phyloP scores from a whole-genome alignment of 257 asterid genomes.

The Galeopsis tetrahit region DNA sequence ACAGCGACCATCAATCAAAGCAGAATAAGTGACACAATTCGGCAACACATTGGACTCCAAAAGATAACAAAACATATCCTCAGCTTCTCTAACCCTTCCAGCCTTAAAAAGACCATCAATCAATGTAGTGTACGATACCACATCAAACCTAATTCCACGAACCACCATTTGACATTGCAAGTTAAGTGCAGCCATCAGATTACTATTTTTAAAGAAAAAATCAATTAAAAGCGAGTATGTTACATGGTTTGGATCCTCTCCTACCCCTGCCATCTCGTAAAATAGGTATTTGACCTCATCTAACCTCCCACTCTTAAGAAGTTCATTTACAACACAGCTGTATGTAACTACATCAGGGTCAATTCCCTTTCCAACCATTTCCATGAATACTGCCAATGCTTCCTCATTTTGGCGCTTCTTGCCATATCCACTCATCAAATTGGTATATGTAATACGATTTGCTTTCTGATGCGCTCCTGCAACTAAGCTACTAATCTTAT shows the following conservation, averaged over 20 bases:
- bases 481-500: slow-evolving; percentile 30
- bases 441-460: slow-evolving; percentile 59
- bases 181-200: slow-evolving; percentile 60
- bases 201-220: slow-evolving; percentile 54
- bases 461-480: slow-evolving; percentile 40
- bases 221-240: slow-evolving; percentile 70
- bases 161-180: slow-evolving; percentile 84
- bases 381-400: slow-evolving; percentile 55
- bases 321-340: slow-evolving; percentile 61
- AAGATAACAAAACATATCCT: slow-evolving; percentile 54
- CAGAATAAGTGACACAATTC: slow-evolving; percentile 65
- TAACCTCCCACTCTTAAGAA: slow-evolving; percentile 63
- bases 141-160: slow-evolving; percentile 75
- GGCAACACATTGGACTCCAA: slow-evolving; percentile 55
- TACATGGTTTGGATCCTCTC: slow-evolving; percentile 75
- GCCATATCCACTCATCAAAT: slow-evolving; percentile 51
- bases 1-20: slow-evolving; percentile 67
- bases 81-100: slow-evolving; percentile 71
- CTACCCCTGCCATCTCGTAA: slow-evolving; percentile 59
- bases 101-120: slow-evolving; percentile 80
- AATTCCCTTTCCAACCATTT: slow-evolving; percentile 65
- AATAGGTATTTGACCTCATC: slow-evolving; percentile 63
- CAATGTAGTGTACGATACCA: slow-evolving; percentile 66
- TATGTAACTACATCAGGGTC: slow-evolving; percentile 75
- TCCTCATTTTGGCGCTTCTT: slow-evolving; percentile 51